Base-by-base conservation (phyloP, 2,329 filamentous ascomycete species). In the Cladosporium sp. region DNA sequence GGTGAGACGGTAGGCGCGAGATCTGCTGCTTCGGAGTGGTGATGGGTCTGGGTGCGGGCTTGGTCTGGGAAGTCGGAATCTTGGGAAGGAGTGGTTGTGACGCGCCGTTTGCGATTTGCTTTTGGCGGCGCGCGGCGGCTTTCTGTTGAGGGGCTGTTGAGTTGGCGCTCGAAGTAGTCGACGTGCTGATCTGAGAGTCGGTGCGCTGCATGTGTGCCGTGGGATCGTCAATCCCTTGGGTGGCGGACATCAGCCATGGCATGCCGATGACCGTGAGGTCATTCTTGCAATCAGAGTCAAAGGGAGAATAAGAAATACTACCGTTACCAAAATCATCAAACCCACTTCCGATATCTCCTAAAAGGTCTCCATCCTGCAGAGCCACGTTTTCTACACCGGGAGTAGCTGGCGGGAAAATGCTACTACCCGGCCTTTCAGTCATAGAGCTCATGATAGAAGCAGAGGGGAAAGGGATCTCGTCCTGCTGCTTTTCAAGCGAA, bases 1-100 rank as follows among this genome's bases (percentile, higher is more conserved):
- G 18, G 91, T 88, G 80, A 67, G 88, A 84, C 1, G 84, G 81
- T 31, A 84, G 80, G 72, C 86, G 87, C 66, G 81, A 73, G 12
- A 62, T 62, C 50, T 78, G 64, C 60, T 71, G 68, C 53, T 74
- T 74, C 29, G 50, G 63, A 23, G 35, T 37, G 23, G 58, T 60
- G 16, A 56, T 33, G n/a, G 55, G 33, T 33, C 60, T 55, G 35
- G 64, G 58, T 28, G 50, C 37, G 23, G 52, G 62, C 37, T 64
- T 69, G 55, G 18, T 61, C 52, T 28, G 16, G 57, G n/a, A 35
- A 64, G n/a, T 26, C 81, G 70, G 81, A 78, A 58, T 82, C 78
- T 68, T 66, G 4, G 53, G 57, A n/a, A 35, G 31, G 6, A 58
- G 62, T 53, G 49, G 55, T 31, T 67, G 65, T 5, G 58, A 53